A percentile compares a stretch with the other conserved stretches of the same genome.
phyloP scores from a whole-genome alignment of 2,329 filamentous ascomycete species.

The Colletotrichum costaricense region DNA sequence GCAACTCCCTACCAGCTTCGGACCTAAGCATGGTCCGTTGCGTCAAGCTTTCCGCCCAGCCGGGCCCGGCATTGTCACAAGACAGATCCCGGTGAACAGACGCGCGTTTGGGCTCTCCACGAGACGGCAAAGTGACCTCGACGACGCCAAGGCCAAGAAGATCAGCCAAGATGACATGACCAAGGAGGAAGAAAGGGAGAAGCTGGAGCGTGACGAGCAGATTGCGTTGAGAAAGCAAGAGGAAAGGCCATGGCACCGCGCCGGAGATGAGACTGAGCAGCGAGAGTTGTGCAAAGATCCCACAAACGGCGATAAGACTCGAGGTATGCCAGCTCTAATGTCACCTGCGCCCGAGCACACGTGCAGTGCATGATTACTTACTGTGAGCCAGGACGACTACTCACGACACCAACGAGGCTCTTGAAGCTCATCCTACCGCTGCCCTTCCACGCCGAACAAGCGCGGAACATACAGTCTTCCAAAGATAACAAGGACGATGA shows the following conservation, averaged over 20 bases:
- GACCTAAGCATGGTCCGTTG: constrained; percentile 23
- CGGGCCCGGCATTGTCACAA: constrained; percentile 27
- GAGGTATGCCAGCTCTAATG: constrained; percentile 41
- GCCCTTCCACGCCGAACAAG: constrained; percentile 46
- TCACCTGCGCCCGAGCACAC: not conserved
- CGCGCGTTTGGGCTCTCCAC: constrained; percentile 14
- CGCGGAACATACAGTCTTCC: not conserved
- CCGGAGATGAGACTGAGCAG: constrained; percentile 63
- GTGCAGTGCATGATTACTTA: not conserved
- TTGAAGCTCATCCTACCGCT: constrained; percentile 85
- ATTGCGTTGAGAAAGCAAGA: constrained; percentile 66
- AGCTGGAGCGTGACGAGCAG: constrained; percentile 50
- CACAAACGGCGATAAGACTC: constrained; percentile 41
- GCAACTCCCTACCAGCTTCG: constrained; percentile 32
- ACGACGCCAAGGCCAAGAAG: constrained; percentile 43
- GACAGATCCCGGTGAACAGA: not conserved
- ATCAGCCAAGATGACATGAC: constrained; percentile 37
- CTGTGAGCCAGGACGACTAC: constrained; percentile 70
- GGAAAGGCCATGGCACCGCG: constrained; percentile 73
- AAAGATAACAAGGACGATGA: constrained; percentile 44
- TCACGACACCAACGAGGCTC: constrained; percentile 83
- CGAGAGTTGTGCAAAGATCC: constrained; percentile 44
- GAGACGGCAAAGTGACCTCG: not conserved
- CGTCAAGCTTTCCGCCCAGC: constrained; percentile 34
- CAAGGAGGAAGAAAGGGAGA: constrained; percentile 41